Evolutionary conservation across 108 stramenopile genomes (phyloP).

Genomic region (Nitzschia inconspicua): DNA sequence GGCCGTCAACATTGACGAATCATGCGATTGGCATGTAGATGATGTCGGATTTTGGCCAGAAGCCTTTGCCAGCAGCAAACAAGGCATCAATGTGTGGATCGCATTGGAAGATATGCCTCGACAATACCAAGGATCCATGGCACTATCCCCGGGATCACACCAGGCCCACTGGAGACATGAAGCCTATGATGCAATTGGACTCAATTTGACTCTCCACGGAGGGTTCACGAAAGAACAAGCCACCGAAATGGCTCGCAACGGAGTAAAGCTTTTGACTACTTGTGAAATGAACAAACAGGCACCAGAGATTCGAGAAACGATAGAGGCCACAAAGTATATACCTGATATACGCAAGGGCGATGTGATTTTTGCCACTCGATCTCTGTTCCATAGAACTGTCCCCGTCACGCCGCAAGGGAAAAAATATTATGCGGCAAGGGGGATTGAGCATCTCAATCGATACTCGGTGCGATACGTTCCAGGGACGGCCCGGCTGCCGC

Average conservation of each 20-base stretch:
- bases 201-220: constrained; percentile 33
- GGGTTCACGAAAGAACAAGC: constrained; percentile 33
- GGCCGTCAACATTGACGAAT: constrained; percentile 1
- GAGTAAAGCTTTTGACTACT: constrained; percentile 32
- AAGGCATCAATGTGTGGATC: constrained; percentile 64
- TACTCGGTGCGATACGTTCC: constrained; percentile 58
- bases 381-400: constrained; percentile 57
- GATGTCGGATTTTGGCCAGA: constrained; percentile 62
- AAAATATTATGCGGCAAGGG: constrained; percentile 2
- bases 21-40: constrained; percentile 68
- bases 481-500: constrained; percentile 34
- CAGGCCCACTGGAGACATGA: constrained; percentile 41
- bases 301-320: constrained; percentile 31
- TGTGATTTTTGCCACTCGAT: constrained; percentile 51
- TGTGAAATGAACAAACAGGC: constrained; percentile 36
- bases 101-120: constrained; percentile 54
- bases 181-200: constrained; percentile 46
- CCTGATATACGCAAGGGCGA: constrained; percentile 49
- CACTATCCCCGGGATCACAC: constrained; percentile 46
- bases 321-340: constrained; percentile 34
- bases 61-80: neutral
- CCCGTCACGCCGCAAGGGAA: constrained; percentile 21
- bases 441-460: constrained; percentile 14
- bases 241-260: neutral
- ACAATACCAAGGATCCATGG: constrained; percentile 26